Evolutionary conservation across 441 rosid genomes (phyloP).

Genomic region (Gossypium laxum): DNA sequence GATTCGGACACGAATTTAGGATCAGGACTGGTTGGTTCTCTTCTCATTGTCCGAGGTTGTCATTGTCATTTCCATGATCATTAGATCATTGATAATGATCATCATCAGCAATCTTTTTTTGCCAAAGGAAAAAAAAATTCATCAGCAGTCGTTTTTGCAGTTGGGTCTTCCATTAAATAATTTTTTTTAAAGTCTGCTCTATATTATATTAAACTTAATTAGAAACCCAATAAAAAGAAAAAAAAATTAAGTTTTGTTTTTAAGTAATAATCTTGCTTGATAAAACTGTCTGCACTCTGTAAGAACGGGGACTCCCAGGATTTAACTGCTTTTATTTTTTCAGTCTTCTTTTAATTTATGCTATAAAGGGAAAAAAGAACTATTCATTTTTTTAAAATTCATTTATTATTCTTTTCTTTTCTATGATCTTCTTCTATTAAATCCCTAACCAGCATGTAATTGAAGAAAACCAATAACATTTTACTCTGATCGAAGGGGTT

Average conservation of each 20-base stretch:
- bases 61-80: not conserved
- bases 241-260: not conserved
- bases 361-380: no score
- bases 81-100: not conserved
- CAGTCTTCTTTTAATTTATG: not conserved
- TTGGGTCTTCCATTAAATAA: not conserved
- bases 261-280: conserved; percentile 5
- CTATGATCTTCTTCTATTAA: not conserved
- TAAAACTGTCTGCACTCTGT: not conserved
- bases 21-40: not conserved
- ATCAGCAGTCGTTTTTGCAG: not conserved
- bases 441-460: not conserved
- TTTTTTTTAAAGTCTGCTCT: not conserved
- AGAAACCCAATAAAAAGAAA: not conserved
- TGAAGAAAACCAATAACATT: no score
- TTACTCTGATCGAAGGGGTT: no score
- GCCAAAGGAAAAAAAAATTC: not conserved
- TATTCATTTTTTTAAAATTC: no score
- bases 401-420: not conserved
- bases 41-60: not conserved
- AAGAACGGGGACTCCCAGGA: conserved; percentile 14
- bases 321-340: not conserved
- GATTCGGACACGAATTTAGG: not conserved
- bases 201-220: not conserved
- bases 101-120: not conserved